These are phyloP conservation scores for Fusarium graminum DNA, from an alignment of 2,329 filamentous ascomycete species.

Conservation along the genomic window DNA sequence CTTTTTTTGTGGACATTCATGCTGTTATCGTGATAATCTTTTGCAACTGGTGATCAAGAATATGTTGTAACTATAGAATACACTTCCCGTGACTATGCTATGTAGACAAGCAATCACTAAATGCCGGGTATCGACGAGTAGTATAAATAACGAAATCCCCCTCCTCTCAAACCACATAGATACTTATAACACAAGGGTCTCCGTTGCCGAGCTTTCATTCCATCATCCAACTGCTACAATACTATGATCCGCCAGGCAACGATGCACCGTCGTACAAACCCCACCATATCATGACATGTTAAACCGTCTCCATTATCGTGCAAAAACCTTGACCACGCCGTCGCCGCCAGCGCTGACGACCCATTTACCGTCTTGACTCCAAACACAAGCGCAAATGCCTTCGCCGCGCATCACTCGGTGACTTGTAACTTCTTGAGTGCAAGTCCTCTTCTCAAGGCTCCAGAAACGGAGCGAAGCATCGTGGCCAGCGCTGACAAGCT, in stretches of 20 bases:
- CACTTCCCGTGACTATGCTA: slow-evolving; percentile 22
- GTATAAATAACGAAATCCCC: slow-evolving; percentile 45
- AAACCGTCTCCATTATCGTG: slow-evolving; percentile 50
- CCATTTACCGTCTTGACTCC: slow-evolving; percentile 95
- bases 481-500: slow-evolving; percentile 95
- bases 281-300: slow-evolving; percentile 21
- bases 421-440: slow-evolving; percentile 93
- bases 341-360: slow-evolving; percentile 96
- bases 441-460: slow-evolving; percentile 94
- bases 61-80: slow-evolving; percentile 24
- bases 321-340: slow-evolving; percentile 94
- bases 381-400: slow-evolving; percentile 92
- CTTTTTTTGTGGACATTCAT: not conserved
- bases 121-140: slow-evolving; percentile 55
- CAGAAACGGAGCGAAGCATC: slow-evolving; percentile 97
- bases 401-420: slow-evolving; percentile 96
- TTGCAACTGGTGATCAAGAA: not conserved
- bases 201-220: slow-evolving; percentile 27
- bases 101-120: slow-evolving; percentile 35
- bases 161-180: slow-evolving; percentile 30
- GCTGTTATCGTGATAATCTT: not conserved
- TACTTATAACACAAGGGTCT: slow-evolving; percentile 40
- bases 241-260: slow-evolving; percentile 24
- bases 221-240: slow-evolving; percentile 36
- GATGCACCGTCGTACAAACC: slow-evolving; percentile 29